phyloP scores from a whole-genome alignment of 805 yeast species.

The Debaryomyces castellii region DNA sequence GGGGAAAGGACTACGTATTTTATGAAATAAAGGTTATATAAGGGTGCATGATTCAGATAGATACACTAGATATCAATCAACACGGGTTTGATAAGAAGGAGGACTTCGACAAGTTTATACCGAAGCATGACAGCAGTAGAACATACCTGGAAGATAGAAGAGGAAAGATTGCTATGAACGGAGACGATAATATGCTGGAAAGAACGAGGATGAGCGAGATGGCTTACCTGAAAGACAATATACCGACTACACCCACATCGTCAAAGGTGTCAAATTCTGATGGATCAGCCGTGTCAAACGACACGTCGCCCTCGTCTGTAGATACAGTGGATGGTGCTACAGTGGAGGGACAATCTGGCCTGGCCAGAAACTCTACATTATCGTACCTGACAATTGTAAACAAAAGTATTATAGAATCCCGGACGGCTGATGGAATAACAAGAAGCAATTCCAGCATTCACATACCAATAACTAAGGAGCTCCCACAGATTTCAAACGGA shows the following conservation, averaged over 20 bases:
- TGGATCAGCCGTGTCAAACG: slow-evolving; percentile 21
- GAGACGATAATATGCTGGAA: neutral
- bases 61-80: neutral
- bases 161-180: neutral
- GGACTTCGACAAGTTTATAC: neutral
- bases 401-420: neutral
- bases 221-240: slow-evolving; percentile 4
- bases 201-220: neutral
- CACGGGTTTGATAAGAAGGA: neutral
- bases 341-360: neutral
- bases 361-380: neutral
- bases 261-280: slow-evolving; percentile 24
- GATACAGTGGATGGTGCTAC: slow-evolving; percentile 5
- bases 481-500: neutral
- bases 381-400: slow-evolving; percentile 1
- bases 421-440: neutral
- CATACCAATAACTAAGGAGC: neutral
- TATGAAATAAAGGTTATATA: neutral
- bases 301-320: slow-evolving; percentile 24
- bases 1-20: neutral
- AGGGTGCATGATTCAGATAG: slow-evolving; percentile 1
- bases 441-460: neutral
- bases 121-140: neutral
- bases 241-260: slow-evolving; percentile 25
- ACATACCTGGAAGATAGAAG: neutral